Evolutionary conservation across 2,329 filamentous ascomycete genomes (phyloP).

Genomic region (Ophiostoma novo-ulmi): DNA sequence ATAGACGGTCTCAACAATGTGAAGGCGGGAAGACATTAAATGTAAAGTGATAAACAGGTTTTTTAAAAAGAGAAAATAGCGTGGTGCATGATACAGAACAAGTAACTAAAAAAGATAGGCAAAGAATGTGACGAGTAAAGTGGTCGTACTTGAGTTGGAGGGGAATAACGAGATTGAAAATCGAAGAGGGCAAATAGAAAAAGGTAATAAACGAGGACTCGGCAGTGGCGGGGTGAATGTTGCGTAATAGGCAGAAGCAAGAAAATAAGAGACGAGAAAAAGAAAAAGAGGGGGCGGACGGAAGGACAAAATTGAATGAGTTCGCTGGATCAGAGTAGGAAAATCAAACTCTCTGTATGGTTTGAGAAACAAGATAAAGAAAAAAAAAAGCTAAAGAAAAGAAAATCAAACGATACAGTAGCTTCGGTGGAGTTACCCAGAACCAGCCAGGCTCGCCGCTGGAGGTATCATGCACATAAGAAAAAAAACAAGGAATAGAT

Average conservation of each 20-base stretch:
- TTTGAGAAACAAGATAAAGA: not conserved
- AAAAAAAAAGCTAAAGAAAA: not conserved
- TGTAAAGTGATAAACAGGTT: not conserved
- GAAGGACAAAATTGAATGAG: not conserved
- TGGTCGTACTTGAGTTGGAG: not conserved
- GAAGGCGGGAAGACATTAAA: slow-evolving; percentile 1
- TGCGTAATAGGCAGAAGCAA: slow-evolving; percentile 15
- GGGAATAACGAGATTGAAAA: not conserved
- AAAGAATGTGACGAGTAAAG: not conserved
- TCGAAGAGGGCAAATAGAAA: slow-evolving; percentile 1
- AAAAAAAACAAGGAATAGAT: not conserved
- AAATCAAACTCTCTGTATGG: not conserved
- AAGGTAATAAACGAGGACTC: not conserved
- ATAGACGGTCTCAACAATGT: not conserved
- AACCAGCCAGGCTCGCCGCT: slow-evolving; percentile 26
- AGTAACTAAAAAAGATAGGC: not conserved
- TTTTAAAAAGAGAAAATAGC: not conserved
- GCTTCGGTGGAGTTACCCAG: slow-evolving; percentile 25
- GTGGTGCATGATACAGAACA: slow-evolving; percentile 3
- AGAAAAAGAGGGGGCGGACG: not conserved
- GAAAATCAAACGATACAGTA: slow-evolving; percentile 17
- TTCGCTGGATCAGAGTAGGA: not conserved
- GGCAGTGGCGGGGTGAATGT: slow-evolving; percentile 12
- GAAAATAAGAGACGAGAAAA: slow-evolving; percentile 15
- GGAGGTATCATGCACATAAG: slow-evolving; percentile 27